Conservation (phyloP, 2,329 filamentous ascomycete genomes). For the Xylaria sp. region DNA sequence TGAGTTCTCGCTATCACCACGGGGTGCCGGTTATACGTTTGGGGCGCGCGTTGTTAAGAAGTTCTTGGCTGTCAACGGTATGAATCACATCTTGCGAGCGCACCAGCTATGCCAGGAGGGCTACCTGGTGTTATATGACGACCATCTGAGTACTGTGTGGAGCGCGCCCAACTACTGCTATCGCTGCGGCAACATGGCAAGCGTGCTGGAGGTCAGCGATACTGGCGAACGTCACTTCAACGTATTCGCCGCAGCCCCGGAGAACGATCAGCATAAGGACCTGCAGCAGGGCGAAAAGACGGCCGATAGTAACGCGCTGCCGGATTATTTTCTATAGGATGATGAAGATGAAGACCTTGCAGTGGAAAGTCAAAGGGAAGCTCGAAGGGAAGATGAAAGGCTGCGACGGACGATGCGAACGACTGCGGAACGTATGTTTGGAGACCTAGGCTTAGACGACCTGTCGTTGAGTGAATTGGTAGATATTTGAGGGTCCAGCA, state of each 20-base stretch:
- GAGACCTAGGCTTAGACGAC: no score
- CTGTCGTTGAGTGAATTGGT: no score
- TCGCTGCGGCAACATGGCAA: conserved; percentile 95
- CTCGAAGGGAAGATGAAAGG: no score
- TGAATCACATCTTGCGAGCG: conserved; percentile 97
- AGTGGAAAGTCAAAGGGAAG: neutral
- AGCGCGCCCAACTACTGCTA: conserved; percentile 97
- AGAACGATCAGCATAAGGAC: conserved; percentile 92
- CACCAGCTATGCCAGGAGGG: conserved; percentile 99
- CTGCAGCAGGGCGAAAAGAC: conserved; percentile 80
- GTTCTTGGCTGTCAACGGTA: conserved; percentile 95
- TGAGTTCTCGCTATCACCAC: conserved; percentile 93
- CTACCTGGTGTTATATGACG: conserved; percentile 96
- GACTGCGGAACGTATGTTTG: no score
- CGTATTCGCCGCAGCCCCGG: conserved; percentile 95
- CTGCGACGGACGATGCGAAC: no score
- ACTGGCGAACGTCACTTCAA: conserved; percentile 96
- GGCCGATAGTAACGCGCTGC: conserved; percentile 71
- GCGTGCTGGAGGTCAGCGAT: conserved; percentile 94
- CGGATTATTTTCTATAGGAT: conserved; percentile 75
- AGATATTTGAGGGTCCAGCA: no score
- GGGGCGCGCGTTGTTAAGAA: conserved; percentile 98
- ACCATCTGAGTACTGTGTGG: conserved; percentile 95
- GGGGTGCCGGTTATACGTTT: conserved; percentile 96
- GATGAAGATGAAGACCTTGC: neutral